Evolutionary conservation across 768 basidiomycete species (phyloP).

Genomic region (Phylloporus rhodoxanthus): DNA sequence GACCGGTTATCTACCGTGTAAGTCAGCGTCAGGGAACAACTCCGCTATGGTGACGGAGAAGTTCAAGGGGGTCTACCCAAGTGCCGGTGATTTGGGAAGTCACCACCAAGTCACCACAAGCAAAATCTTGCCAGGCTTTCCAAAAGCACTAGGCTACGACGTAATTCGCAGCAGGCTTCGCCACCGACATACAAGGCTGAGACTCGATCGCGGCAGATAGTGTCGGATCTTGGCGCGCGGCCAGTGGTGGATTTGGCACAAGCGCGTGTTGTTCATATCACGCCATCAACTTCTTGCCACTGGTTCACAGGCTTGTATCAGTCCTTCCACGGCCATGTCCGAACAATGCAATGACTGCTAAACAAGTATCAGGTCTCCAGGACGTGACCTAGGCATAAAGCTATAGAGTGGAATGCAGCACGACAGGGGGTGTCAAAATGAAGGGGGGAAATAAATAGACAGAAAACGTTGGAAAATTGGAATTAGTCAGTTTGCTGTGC

Average conservation of each 20-base stretch:
- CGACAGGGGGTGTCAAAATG: background rate
- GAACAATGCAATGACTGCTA: conserved; percentile 1
- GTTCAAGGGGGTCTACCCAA: background rate
- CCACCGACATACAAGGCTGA: background rate
- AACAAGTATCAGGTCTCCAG: conserved; percentile 11
- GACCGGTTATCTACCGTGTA: conserved; percentile 10
- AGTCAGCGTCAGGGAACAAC: conserved; percentile 1
- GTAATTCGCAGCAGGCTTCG: conserved; percentile 10
- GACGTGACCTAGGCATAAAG: conserved; percentile 2
- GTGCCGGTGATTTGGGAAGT: conserved; percentile 19
- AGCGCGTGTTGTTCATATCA: conserved; percentile 10
- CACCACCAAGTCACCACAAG: conserved; percentile 19
- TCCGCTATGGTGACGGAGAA: conserved; percentile 14
- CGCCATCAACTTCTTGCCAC: background rate
- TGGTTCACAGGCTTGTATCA: conserved; percentile 1
- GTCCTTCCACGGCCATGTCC: conserved; percentile 6
- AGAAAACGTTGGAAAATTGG: background rate
- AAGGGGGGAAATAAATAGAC: conserved; percentile 6
- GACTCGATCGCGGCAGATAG: conserved; percentile 2
- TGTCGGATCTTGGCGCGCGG: conserved; percentile 9
- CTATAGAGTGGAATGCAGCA: conserved; percentile 7
- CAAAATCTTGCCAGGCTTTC: conserved; percentile 4
- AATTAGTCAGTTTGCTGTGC: background rate
- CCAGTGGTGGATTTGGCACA: conserved; percentile 3
- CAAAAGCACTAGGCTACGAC: conserved; percentile 6